Conservation (phyloP, 306 rosid genomes). For the Lupinus albus region DNA sequence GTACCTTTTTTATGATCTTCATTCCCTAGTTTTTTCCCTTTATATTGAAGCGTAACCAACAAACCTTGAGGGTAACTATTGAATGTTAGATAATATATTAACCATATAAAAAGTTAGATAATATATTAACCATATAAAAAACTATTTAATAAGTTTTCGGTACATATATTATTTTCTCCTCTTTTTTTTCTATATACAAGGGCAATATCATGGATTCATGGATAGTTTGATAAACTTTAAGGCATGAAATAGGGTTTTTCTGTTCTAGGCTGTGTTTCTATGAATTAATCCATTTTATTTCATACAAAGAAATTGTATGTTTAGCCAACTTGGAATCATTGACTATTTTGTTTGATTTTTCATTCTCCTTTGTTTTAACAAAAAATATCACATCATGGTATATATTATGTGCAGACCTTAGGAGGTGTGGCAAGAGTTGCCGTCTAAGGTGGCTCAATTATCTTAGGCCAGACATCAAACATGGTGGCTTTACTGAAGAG, state of each 20-base stretch:
- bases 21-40: constrained; percentile 4
- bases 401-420: constrained; percentile 52
- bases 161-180: too few species aligned
- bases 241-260: constrained; percentile 5
- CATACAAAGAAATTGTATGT: background rate
- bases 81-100: too few species aligned
- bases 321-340: background rate
- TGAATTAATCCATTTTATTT: constrained; percentile 11
- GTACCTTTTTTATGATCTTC: constrained; percentile 1
- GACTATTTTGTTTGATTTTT: background rate
- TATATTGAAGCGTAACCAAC: background rate
- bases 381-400: background rate
- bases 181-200: background rate
- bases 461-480: constrained; percentile 88
- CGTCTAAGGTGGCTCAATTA: constrained; percentile 88
- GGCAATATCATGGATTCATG: constrained; percentile 21
- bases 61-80: too few species aligned
- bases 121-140: too few species aligned
- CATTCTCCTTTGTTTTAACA: background rate
- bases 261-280: background rate
- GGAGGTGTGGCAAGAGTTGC: constrained; percentile 92
- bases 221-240: background rate
- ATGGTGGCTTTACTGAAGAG: constrained; percentile 81
- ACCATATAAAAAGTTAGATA: too few species aligned
- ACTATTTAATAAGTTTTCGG: too few species aligned